Conservation (phyloP, 768 basidiomycete genomes). For the Symmetrospora coprosmae region DNA sequence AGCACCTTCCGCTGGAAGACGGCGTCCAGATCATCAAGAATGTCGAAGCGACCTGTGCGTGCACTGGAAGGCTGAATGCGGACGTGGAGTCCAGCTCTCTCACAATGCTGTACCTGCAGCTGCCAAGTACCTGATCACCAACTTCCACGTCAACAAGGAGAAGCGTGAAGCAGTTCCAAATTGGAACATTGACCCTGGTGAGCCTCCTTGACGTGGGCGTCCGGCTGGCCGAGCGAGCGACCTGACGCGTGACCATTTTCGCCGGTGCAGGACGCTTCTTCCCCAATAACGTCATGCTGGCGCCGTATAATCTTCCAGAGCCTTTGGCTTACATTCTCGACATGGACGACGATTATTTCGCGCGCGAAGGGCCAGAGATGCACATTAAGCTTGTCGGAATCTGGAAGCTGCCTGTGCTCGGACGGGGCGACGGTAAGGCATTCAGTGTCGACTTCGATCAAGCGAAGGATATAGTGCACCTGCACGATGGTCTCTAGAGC, state of each 20-base stretch:
- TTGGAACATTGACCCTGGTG: not conserved
- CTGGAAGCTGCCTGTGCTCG: slow-evolving; percentile 7
- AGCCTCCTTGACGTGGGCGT: no score
- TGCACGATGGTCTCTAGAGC: no score
- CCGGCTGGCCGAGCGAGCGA: no score
- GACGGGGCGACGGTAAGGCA: not conserved
- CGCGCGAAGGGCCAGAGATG: not conserved
- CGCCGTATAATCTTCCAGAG: not conserved
- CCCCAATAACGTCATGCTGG: not conserved
- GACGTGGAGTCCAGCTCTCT: no score
- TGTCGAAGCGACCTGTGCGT: not conserved
- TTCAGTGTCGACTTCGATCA: not conserved
- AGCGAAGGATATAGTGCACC: not conserved
- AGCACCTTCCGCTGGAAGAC: slow-evolving; percentile 2
- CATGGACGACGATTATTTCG: slow-evolving; percentile 10
- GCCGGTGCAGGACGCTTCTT: slow-evolving; percentile 6
- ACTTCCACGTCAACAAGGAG: not conserved
- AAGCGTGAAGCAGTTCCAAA: not conserved
- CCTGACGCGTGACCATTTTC: no score
- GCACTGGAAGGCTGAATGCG: no score
- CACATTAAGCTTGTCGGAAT: not conserved
- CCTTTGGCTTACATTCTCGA: slow-evolving; percentile 4
- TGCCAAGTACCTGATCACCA: slow-evolving; percentile 4
- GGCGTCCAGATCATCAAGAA: not conserved
- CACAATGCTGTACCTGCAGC: no score